Evolutionary conservation across 768 basidiomycete species (phyloP).

Genomic region (Termitomyces sp.): DNA sequence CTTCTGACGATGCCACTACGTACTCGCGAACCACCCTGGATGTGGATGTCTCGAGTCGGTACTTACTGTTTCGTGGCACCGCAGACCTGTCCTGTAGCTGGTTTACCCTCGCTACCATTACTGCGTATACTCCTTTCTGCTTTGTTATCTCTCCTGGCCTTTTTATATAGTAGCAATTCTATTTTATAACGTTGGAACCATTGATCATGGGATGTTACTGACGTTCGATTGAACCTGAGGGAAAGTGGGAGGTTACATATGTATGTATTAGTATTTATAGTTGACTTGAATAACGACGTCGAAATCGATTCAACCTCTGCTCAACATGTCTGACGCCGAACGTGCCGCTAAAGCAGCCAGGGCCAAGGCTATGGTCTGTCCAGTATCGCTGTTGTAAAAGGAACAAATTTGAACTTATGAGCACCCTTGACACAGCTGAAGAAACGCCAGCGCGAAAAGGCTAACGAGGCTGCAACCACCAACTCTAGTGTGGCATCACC

Average conservation of each 20-base stretch:
- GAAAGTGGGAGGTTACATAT: background rate
- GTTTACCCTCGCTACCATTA: conserved; percentile 18
- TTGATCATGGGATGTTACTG: background rate
- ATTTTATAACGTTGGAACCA: conserved; percentile 15
- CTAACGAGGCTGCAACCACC: conserved; percentile 30
- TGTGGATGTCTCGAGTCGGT: conserved; percentile 56
- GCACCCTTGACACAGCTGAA: conserved; percentile 50
- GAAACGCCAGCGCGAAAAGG: conserved; percentile 75
- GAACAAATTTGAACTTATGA: conserved; percentile 4
- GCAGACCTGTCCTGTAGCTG: conserved; percentile 23
- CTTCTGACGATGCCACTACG: conserved; percentile 49
- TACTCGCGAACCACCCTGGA: conserved; percentile 44
- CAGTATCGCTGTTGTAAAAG: background rate
- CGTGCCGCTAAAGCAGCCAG: conserved; percentile 79
- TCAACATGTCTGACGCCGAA: conserved; percentile 62
- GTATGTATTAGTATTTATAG: background rate
- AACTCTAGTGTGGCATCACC: conserved; percentile 34
- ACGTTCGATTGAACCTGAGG: no score
- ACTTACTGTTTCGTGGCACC: conserved; percentile 46
- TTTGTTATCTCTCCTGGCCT: conserved; percentile 27
- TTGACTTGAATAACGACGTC: background rate
- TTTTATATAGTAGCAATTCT: conserved; percentile 47
- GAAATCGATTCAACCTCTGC: background rate
- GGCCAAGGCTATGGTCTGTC: conserved; percentile 73
- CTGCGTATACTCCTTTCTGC: conserved; percentile 30